Conservation (phyloP, 495 filamentous ascomycete species). For the Xylaria intraflava region DNA sequence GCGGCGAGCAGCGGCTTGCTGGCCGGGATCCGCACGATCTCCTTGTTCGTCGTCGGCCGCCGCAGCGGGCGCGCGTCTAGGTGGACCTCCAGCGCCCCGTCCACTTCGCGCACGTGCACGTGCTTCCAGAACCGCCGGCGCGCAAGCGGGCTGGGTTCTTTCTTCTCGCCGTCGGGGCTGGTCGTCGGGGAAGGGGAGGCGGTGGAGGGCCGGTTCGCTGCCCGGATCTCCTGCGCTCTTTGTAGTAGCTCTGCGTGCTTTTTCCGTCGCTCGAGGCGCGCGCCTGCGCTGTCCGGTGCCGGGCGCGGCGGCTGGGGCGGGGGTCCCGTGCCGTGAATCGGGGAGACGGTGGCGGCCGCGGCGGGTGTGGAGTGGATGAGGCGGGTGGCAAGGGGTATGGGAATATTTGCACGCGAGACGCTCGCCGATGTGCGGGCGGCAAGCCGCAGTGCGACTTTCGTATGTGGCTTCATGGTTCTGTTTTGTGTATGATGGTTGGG, state of each 20-base stretch:
- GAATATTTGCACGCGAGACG: not conserved
- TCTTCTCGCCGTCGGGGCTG: not conserved
- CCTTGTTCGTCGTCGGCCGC: slow-evolving; percentile 56
- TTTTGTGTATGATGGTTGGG: not conserved
- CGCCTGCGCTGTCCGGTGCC: slow-evolving; percentile 40
- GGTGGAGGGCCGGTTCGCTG: slow-evolving; percentile 25
- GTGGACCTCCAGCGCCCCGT: slow-evolving; percentile 60
- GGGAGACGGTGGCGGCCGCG: slow-evolving; percentile 44
- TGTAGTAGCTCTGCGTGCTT: slow-evolving; percentile 50
- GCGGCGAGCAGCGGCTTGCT: slow-evolving; percentile 77
- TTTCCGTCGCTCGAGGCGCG: slow-evolving; percentile 46
- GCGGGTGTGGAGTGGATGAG: slow-evolving; percentile 36
- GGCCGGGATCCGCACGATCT: slow-evolving; percentile 61
- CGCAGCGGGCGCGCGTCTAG: slow-evolving; percentile 79
- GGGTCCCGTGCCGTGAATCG: slow-evolving; percentile 74
- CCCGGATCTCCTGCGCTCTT: slow-evolving; percentile 39
- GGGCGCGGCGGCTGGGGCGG: slow-evolving; percentile 71
- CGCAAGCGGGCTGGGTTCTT: not conserved
- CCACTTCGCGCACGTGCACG: slow-evolving; percentile 55
- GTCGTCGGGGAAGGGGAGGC: not conserved
- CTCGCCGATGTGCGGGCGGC: not conserved
- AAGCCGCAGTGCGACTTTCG: slow-evolving; percentile 26
- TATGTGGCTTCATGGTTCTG: slow-evolving; percentile 28
- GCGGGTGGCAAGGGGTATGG: slow-evolving; percentile 13
- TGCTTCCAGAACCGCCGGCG: slow-evolving; percentile 77